phyloP scores from a whole-genome alignment of 306 rosid genomes.

The Adenanthera pavonina region DNA sequence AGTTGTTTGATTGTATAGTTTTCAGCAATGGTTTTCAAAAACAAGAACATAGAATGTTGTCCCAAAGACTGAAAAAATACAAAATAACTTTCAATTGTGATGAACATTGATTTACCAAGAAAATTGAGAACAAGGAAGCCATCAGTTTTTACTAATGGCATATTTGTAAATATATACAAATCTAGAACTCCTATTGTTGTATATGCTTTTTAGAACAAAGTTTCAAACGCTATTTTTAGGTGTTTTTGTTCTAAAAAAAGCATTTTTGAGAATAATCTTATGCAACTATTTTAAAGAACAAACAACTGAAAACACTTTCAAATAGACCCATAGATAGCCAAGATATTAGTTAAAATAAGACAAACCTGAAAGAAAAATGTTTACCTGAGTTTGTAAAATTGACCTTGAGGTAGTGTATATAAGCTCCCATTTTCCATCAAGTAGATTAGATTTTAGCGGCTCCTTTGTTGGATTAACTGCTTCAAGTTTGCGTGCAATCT shows the following conservation, averaged over 20 bases:
- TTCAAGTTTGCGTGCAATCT: conserved; percentile 93
- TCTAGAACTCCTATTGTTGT: not conserved
- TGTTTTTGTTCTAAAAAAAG: not conserved
- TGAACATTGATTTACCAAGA: no score
- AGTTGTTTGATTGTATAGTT: no score
- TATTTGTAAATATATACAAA: not conserved
- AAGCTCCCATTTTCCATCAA: conserved; percentile 97
- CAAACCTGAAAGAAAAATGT: not conserved
- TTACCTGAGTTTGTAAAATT: conserved; percentile 74
- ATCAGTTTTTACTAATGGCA: not conserved
- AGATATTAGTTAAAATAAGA: not conserved
- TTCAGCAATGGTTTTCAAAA: no score
- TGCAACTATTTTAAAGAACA: not conserved
- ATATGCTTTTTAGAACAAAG: not conserved
- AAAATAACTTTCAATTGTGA: no score
- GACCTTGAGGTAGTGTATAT: conserved; percentile 87
- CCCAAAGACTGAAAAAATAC: no score
- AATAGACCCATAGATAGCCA: not conserved
- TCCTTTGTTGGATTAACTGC: conserved; percentile 75
- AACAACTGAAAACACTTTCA: not conserved
- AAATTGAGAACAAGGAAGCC: no score
- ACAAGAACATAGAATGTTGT: no score
- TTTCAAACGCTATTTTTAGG: not conserved
- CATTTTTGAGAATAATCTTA: not conserved
- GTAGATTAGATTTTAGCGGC: conserved; percentile 75